These are phyloP conservation scores for Meyerozyma smithsonii DNA, from an alignment of 1,139 yeast species.

Conservation along the genomic window DNA sequence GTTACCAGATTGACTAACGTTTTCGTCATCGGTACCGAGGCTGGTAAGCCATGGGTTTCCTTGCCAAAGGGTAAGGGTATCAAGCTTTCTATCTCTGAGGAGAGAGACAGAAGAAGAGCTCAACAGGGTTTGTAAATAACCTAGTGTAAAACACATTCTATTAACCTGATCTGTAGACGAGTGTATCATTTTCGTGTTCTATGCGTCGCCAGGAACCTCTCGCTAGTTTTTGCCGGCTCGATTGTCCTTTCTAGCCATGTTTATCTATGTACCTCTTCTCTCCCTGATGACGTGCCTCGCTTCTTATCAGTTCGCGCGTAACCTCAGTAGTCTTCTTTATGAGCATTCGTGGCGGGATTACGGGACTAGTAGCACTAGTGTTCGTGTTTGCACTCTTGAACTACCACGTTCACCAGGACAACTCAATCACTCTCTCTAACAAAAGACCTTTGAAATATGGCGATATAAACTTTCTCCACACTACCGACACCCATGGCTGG, in stretches of 20 bases:
- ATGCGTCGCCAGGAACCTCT: too few species aligned
- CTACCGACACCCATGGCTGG: slow-evolving; percentile 98
- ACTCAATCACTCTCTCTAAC: neutral
- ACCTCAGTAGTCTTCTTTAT: too few species aligned
- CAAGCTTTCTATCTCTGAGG: slow-evolving; percentile 96
- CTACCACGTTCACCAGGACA: neutral
- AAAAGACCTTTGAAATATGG: slow-evolving; percentile 47
- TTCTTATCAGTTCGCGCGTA: too few species aligned
- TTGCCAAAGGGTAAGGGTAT: slow-evolving; percentile 99
- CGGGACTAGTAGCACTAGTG: neutral
- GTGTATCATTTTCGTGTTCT: too few species aligned
- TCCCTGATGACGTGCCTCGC: too few species aligned
- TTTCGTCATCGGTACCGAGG: slow-evolving; percentile 91
- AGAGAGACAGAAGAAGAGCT: slow-evolving; percentile 98
- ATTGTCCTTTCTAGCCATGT: too few species aligned
- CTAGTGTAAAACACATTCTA: neutral
- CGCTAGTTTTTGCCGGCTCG: too few species aligned
- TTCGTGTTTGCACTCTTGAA: neutral
- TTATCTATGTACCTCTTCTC: too few species aligned
- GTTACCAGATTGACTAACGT: slow-evolving; percentile 98
- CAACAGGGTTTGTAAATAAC: slow-evolving; percentile 44
- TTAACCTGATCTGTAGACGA: too few species aligned
- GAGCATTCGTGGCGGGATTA: too few species aligned
- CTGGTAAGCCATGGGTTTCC: slow-evolving; percentile 94
- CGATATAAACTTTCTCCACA: slow-evolving; percentile 76